Base-by-base conservation (phyloP, 2,329 filamentous ascomycete species). In the Alternaria tenuissima region DNA sequence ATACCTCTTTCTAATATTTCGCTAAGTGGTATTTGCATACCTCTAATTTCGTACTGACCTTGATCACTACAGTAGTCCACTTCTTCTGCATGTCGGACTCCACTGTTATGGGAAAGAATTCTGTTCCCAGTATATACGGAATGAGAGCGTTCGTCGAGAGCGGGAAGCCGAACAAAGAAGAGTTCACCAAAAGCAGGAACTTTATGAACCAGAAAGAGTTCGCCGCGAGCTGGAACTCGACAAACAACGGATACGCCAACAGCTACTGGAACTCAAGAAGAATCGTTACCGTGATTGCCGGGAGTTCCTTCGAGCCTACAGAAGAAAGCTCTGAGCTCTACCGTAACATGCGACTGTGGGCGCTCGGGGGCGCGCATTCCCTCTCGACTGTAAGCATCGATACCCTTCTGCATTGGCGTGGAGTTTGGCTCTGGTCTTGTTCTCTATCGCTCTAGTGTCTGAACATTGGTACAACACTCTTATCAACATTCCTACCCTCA, bases 41-140 rank as follows among this genome's bases (percentile, higher is more conserved):
- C 48, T 34, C 48, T 60, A 34, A 48, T 26, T 51, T 36, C 16
- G n/a, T 44, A 51, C 61, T 63, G 44, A 63, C 61, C 43, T 51
- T 66, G 47, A 63, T 22, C 20, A 39, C 52, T 44, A 18, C 39
- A 46, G 20, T 14, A 55, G 39, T 26, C 30, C 46, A 32, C 32
- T 49, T 49, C 46, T 49, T 42, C 12, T 42, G 6, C 20, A 16
- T 16, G 20, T 24, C 39, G 39, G 18, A 24, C 39, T 16, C 20
- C 12, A 16, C 39, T 16, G 12, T 12, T 9, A 42, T 7, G 39
- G 18, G 9, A 41, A 5, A 22, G 11, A 41, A 6, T 41, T 22
- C 3, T 22, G 11, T 41, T 9, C 39, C 39, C n/a, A 41, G 18
- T 41, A 41, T 22, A 4, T 41, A 9, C 9, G 6, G 11, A 41